Evolutionary conservation across 2,329 filamentous ascomycete species (phyloP).

Genomic region (Helminthosporium solani): DNA sequence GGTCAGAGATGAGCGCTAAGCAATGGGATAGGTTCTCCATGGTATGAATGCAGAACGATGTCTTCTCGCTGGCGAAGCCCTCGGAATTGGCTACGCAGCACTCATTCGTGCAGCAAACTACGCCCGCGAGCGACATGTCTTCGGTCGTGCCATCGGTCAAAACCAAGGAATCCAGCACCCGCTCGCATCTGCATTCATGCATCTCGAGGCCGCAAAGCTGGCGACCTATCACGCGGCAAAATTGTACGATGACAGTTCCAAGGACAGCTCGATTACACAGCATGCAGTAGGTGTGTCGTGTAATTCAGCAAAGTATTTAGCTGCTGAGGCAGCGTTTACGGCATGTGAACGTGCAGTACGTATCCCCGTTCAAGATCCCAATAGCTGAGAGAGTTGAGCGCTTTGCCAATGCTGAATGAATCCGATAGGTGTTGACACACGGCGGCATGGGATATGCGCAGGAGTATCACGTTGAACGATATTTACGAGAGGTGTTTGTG

Average conservation of each 20-base stretch:
- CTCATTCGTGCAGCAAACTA: slow-evolving; percentile 47
- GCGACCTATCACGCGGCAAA: slow-evolving; percentile 62
- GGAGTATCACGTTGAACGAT: slow-evolving; percentile 64
- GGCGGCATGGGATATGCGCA: slow-evolving; percentile 65
- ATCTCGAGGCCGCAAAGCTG: slow-evolving; percentile 61
- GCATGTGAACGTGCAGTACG: slow-evolving; percentile 57
- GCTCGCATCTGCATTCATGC: slow-evolving; percentile 60
- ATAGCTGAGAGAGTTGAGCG: too few species aligned
- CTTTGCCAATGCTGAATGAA: too few species aligned
- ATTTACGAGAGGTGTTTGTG: slow-evolving; percentile 59
- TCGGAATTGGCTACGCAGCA: slow-evolving; percentile 75
- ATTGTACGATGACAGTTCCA: slow-evolving; percentile 55
- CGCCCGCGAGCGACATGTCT: slow-evolving; percentile 53
- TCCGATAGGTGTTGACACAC: slow-evolving; percentile 51
- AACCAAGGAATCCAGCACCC: slow-evolving; percentile 63
- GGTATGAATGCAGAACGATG: slow-evolving; percentile 54
- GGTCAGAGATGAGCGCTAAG: background rate
- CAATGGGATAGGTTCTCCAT: slow-evolving; percentile 39
- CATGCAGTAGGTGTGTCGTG: slow-evolving; percentile 55
- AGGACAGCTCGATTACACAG: slow-evolving; percentile 42
- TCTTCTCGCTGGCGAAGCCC: slow-evolving; percentile 68
- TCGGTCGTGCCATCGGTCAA: slow-evolving; percentile 58
- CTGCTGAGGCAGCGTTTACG: slow-evolving; percentile 61
- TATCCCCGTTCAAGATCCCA: too few species aligned
- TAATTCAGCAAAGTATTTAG: slow-evolving; percentile 60